phyloP scores from a whole-genome alignment of 371 early-diverging fungal genomes.

The Zopfochytrium polystomum region DNA sequence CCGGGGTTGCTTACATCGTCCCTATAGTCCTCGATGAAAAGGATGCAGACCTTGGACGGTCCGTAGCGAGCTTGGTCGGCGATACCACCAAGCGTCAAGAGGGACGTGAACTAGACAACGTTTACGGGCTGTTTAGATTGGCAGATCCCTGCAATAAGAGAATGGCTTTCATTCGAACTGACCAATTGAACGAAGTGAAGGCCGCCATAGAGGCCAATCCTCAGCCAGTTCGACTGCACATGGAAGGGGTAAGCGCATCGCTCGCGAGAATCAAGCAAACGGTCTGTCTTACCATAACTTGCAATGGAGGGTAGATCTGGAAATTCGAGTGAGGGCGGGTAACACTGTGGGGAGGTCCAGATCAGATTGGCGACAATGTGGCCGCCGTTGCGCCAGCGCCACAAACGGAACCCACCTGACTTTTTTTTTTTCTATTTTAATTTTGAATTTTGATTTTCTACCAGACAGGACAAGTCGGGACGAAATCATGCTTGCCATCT shows the following conservation, averaged over 20 bases:
- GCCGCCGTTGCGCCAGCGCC: too few species aligned
- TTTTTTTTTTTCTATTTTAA: too few species aligned
- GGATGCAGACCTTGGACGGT: conserved; percentile 23
- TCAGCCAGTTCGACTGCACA: conserved; percentile 23
- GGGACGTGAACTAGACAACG: conserved; percentile 14
- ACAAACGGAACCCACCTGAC: too few species aligned
- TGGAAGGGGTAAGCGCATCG: neutral
- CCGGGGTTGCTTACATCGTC: conserved; percentile 13
- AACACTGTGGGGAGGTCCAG: too few species aligned
- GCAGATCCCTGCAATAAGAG: neutral
- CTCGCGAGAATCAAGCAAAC: too few species aligned
- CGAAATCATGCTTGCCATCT: neutral
- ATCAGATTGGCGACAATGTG: too few species aligned
- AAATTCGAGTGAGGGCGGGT: too few species aligned
- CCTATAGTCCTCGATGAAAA: conserved; percentile 27
- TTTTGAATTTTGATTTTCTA: too few species aligned
- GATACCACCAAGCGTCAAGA: conserved; percentile 29
- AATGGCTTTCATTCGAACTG: too few species aligned
- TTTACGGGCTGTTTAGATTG: neutral
- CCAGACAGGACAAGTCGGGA: too few species aligned
- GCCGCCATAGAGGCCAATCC: conserved; percentile 27
- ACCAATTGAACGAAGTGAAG: conserved; percentile 23
- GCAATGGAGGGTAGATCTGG: too few species aligned
- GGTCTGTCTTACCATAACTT: too few species aligned
- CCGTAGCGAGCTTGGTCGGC: conserved; percentile 33